A percentile compares a stretch with the other conserved stretches of the same genome.
Conservation (phyloP, 306 rosid species). For the Dicorynia guianensis region DNA sequence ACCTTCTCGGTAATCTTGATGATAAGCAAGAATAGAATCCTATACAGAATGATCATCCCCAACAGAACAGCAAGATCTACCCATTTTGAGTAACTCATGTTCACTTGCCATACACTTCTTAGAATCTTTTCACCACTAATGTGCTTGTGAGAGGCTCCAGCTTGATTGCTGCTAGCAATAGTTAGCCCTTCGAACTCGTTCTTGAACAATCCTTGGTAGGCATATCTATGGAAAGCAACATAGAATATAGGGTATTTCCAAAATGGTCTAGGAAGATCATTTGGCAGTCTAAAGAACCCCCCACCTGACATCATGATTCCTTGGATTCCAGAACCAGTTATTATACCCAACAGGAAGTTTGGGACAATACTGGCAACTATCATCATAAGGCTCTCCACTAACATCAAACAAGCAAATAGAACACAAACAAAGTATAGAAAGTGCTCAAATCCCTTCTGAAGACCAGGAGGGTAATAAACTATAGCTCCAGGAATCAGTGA, state of each 20-base stretch:
- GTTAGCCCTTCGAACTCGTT: conserved; percentile 64
- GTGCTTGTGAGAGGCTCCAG: conserved; percentile 6
- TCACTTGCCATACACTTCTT: conserved; percentile 33
- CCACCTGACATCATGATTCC: conserved; percentile 63
- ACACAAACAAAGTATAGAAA: conserved; percentile 50
- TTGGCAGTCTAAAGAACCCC: conserved; percentile 68
- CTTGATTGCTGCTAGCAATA: conserved; percentile 17
- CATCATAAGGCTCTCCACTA: conserved; percentile 89
- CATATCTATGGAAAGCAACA: conserved; percentile 67
- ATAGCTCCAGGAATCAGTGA: conserved; percentile 67
- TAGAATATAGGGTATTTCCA: conserved; percentile 71
- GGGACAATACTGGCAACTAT: conserved; percentile 74
- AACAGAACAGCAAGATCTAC: conserved; percentile 50
- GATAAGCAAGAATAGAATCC: conserved; percentile 48
- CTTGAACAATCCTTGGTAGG: conserved; percentile 70
- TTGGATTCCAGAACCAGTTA: conserved; percentile 75
- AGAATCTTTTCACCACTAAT: conserved; percentile 47
- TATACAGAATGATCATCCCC: conserved; percentile 53
- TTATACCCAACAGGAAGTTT: conserved; percentile 77
- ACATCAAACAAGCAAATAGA: conserved; percentile 55
- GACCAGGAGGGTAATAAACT: conserved; percentile 61
- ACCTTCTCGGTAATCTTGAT: conserved; percentile 45
- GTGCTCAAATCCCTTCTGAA: conserved; percentile 49
- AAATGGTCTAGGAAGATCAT: conserved; percentile 55
- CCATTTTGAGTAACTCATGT: conserved; percentile 59